Evolutionary conservation across 208 protist genomes (phyloP), one percentile per base, ranked within the genome.

Genomic region (Leishmania gerbilli): DNA sequence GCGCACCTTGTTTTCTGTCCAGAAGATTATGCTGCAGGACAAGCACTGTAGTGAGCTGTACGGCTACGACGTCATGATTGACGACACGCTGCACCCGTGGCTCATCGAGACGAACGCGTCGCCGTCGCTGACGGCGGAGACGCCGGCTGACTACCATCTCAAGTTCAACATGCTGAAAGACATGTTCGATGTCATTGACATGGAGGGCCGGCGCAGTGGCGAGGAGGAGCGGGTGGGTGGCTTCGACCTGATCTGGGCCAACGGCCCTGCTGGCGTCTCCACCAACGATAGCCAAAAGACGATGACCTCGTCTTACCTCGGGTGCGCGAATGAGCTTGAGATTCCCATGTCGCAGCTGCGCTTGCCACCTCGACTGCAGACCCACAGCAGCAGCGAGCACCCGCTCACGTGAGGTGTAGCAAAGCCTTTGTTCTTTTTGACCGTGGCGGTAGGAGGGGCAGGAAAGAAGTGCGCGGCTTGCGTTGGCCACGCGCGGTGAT

Each of bases 81-180:
- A 97, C 80, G 89, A 94, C 77, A 80, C 90, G 60, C 84, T 97
- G 74, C 90, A 93, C 60, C 95, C 95, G 60, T 96, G 94, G 90
- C 89, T 98, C 71, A 95, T 98, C 79, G 96, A 98, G 83, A 97
- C 95, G 34, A 98, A 98, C 83, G 94, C 95, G 60, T 95, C 94
- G n/a, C 96, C 96, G 9, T 97, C 96, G 37, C 92, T 98, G 47
- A 93, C 96, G 24, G 97, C 98, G 1, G 96, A 99, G 84, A 99
- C 97, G 15, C 90, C 90, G 2, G 89, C 90, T 21, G 98, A 99
- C 74, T 98, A 99, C 62, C 89, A 98, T 67, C 83, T 99, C 76
- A 99, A 99, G 88, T 98, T 95, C 69, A 97, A 96, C 84, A 82
- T 99, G 81, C 87, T 99, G 31, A 83, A 99, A 24, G 94, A 98